Conservation (phyloP, 371 early-diverging fungal genomes). For the Lichtheimia hyalospora region DNA sequence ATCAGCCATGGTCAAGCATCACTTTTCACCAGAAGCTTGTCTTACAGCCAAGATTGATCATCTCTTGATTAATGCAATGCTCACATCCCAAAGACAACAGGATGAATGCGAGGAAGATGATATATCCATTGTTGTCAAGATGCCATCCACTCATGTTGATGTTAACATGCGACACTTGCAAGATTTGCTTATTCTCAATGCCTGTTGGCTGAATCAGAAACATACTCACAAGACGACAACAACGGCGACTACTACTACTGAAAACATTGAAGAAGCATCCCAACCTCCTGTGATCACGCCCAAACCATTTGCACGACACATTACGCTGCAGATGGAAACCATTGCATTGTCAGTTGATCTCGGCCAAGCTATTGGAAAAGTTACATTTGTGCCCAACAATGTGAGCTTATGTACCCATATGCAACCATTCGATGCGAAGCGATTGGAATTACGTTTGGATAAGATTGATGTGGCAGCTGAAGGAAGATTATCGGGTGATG, state of each 20-base stretch:
- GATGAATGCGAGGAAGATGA: conserved; percentile 38
- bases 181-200: conserved; percentile 69
- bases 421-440: conserved; percentile 45
- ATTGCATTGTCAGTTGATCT: conserved; percentile 67
- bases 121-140: conserved; percentile 60
- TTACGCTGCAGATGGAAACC: conserved; percentile 47
- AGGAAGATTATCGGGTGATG: conserved; percentile 60
- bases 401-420: conserved; percentile 46
- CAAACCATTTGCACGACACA: conserved; percentile 51
- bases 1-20: conserved; percentile 69
- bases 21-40: conserved; percentile 84
- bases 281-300: neutral
- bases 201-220: conserved; percentile 64
- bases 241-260: conserved; percentile 4
- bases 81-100: conserved; percentile 39
- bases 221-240: neutral
- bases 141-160: conserved; percentile 54
- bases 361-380: conserved; percentile 77
- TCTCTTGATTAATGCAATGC: conserved; percentile 57
- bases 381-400: conserved; percentile 49
- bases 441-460: conserved; percentile 40
- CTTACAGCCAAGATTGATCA: conserved; percentile 62
- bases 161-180: conserved; percentile 81
- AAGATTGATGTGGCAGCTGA: conserved; percentile 48
- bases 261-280: neutral